Evolutionary conservation across 2,329 filamentous ascomycete species (phyloP), one percentile per base, ranked within the genome.

Genomic region (Aaosphaeria pasadenensis): DNA sequence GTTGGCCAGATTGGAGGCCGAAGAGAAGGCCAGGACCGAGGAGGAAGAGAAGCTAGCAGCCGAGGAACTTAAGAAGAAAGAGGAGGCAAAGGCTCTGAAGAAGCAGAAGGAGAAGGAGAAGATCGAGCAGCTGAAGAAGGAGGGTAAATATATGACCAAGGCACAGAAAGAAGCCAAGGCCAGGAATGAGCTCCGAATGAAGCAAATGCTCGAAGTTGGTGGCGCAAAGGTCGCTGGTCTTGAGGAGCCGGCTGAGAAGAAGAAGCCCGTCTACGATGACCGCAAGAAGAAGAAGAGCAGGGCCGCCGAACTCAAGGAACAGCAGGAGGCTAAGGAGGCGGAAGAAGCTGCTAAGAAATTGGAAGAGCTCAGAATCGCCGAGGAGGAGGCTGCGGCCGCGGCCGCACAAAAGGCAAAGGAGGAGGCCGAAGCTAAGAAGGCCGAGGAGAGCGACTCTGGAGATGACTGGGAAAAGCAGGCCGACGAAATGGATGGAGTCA

Each of bases 391-490:
- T 63, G 89, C 89, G 60, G 88, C 86, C 67, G 84, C 82, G 9
- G 89, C 87, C 44, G 87, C 89, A 67, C 82, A 87, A 53, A 86
- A 63, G 50, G 67, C 63, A 17, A 54, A 52, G n/a, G 58, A 83
- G 61, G 78, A 81, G 44, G 79, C 77, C 11, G 75, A 79, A 44
- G 85, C 82, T 43, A 84, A 84, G 67, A 79, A 80, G 51, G 79
- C 75, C n/a, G 76, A 80, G 38, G 86, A 82, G 44, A 83, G 84
- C 13, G 70, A 87, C 29, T 86, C 88, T 11, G 67, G 78, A 13
- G 82, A 95, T 33, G 91, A 96, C 70, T 96, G 91, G 91, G 90
- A 96, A 71, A 84, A 85, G 30, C 86, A 89, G 43, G 88, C 85
- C 29, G 88, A 88, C 42, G 83, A 67, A 39, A 83, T 88, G 29